Evolutionary conservation across 140 eudicot genomes (phyloP).

Genomic region (Artemisia princeps): DNA sequence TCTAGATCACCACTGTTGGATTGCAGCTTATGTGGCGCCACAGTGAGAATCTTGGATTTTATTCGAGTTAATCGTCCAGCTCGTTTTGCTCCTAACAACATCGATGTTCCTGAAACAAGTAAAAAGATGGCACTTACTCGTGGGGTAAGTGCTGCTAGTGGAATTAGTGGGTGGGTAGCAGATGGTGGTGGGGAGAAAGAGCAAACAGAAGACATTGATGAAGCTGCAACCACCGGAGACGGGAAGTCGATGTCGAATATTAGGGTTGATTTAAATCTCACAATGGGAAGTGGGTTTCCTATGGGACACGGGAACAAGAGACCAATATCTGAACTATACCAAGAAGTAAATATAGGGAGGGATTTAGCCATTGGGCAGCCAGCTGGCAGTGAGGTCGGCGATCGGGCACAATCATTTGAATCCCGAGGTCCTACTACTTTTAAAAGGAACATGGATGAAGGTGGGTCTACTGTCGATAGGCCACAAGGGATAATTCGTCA

Average conservation of each 20-base stretch:
- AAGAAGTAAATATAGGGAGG: conserved; percentile 49
- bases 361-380: conserved; percentile 73
- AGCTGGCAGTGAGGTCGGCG: conserved; percentile 86
- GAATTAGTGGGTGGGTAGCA: conserved; percentile 80
- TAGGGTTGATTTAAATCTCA: conserved; percentile 64
- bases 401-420: conserved; percentile 83
- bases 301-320: conserved; percentile 35
- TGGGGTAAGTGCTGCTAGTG: conserved; percentile 91
- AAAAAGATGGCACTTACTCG: conserved; percentile 73
- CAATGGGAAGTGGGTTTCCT: conserved; percentile 65
- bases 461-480: conserved; percentile 84
- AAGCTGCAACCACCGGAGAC: conserved; percentile 60
- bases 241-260: conserved; percentile 56
- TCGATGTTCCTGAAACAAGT: conserved; percentile 69
- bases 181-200: conserved; percentile 61
- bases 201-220: conserved; percentile 53
- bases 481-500: conserved; percentile 43
- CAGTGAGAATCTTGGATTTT: conserved; percentile 90
- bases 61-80: conserved; percentile 67
- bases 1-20: conserved; percentile 78
- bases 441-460: conserved; percentile 76
- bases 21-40: conserved; percentile 93
- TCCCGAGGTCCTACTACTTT: conserved; percentile 88
- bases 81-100: conserved; percentile 54
- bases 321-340: conserved; percentile 39